These are phyloP conservation scores for Pestalotiopsis sp. DNA, from an alignment of 2,329 filamentous ascomycete genomes.

Conservation along the genomic window DNA sequence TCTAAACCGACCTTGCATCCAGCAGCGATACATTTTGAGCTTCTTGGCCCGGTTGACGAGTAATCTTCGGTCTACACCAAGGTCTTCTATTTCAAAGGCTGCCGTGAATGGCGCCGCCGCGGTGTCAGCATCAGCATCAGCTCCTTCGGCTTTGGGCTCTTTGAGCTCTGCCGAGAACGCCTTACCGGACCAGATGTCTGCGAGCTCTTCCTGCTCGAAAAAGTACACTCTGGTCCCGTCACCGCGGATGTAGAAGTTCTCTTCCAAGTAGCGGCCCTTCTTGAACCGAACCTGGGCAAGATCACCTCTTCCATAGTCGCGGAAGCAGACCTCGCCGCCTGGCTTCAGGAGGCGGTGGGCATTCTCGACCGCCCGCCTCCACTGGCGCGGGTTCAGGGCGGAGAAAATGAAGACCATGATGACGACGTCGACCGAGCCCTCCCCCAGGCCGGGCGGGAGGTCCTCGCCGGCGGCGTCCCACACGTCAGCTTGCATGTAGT, in stretches of 20 bases:
- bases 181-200: slow-evolving; percentile 68
- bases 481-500: slow-evolving; percentile 82
- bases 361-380: slow-evolving; percentile 80
- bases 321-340: slow-evolving; percentile 90
- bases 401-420: slow-evolving; percentile 98
- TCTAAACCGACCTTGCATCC: slow-evolving; percentile 83
- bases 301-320: slow-evolving; percentile 95
- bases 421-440: slow-evolving; percentile 86
- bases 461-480: slow-evolving; percentile 82
- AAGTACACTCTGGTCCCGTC: slow-evolving; percentile 98
- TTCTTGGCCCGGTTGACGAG: slow-evolving; percentile 89
- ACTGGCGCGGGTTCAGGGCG: slow-evolving; percentile 82
- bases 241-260: slow-evolving; percentile 96
- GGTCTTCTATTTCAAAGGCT: slow-evolving; percentile 71
- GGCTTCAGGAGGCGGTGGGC: slow-evolving; percentile 83
- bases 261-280: slow-evolving; percentile 89
- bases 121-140: slow-evolving; percentile 15
- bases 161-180: slow-evolving; percentile 22
- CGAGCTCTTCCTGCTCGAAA: slow-evolving; percentile 85
- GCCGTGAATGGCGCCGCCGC: slow-evolving; percentile 29
- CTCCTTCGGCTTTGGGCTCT: slow-evolving; percentile 11
- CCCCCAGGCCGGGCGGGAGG: slow-evolving; percentile 75
- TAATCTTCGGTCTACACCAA: slow-evolving; percentile 85
- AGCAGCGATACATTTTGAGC: slow-evolving; percentile 98
- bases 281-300: slow-evolving; percentile 96